Evolutionary conservation across 371 early-diverging fungal species (phyloP), one percentile per base, ranked within the genome.

Genomic region (Mortierella sp.): DNA sequence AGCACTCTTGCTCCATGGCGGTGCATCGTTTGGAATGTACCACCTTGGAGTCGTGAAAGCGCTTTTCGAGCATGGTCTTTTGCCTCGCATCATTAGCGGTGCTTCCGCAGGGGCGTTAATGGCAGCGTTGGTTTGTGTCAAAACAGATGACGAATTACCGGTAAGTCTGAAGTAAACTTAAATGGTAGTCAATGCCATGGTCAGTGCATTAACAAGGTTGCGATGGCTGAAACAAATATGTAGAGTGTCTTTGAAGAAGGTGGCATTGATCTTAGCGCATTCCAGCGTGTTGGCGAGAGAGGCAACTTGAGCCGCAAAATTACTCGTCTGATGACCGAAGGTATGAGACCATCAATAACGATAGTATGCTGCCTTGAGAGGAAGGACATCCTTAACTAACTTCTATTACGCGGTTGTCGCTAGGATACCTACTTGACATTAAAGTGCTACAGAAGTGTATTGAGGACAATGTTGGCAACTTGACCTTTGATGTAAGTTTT

Each of bases 11-110:
- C 83, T 94, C 11, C 89, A 92, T 63, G 94, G 94, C 22, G 93
- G 93, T 4, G 88, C 92, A 1, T 88, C 93, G 9, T 90, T 93
- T 66, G 92, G 91, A 10, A 74, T 92, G 66, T 90, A 88, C 73
- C 94, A 94, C 77, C 77, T 94, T 19, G 94, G 94, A 47, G 93
- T 94, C 0, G 88, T 92, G n/a, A 92, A 92, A 70, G 87, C 92
- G 3, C 84, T 94, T 41, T 82, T 88, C 69, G 91, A 93, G 57
- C 86, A 88, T 70, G 88, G 87, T 0, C 70, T 94, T 28, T 68
- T 94, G 63, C 94, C 94, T 11, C 83, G 92, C 38, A 91, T 94
- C 55, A 91, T 94, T 53, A 88, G 91, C 74, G 94, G 94, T 19
- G 91, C 91, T 1, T 88, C 91, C 10, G 89, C 91, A 19, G 93